Percentiles rank a stretch among this genome's conserved stretches.
These are phyloP conservation scores for Tuber brumale DNA, from an alignment of 495 filamentous ascomycete genomes.

Conservation along the genomic window DNA sequence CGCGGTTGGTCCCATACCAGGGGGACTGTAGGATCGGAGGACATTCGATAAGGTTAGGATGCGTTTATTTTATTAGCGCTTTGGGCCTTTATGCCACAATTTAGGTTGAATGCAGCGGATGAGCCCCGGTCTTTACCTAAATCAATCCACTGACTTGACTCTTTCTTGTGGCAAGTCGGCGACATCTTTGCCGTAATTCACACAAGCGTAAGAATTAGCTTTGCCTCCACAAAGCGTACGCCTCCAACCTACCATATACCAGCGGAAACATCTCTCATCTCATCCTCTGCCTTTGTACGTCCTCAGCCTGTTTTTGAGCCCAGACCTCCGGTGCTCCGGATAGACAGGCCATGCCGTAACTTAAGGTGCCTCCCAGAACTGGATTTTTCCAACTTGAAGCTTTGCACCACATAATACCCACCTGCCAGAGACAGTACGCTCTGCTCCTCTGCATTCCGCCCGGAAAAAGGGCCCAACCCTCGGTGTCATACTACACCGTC, in stretches of 20 bases:
- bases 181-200: neutral
- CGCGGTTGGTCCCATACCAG: no score
- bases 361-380: neutral
- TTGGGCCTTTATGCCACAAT: no score
- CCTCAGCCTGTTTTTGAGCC: neutral
- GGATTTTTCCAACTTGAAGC: neutral
- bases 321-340: neutral
- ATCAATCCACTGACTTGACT: neutral
- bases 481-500: neutral
- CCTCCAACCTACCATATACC: neutral
- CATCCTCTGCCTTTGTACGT: neutral
- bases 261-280: neutral
- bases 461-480: neutral
- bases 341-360: neutral
- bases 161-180: neutral
- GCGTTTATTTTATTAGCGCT: no score
- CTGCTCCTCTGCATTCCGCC: neutral
- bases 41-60: no score
- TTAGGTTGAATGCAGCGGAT: no score
- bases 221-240: neutral
- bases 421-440: no score
- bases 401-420: neutral
- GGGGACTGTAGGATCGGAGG: no score
- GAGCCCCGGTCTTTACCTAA: no score
- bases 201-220: neutral